Percentiles rank a stretch among this genome's conserved stretches.
Conservation (phyloP, 768 basidiomycete species). For the Pleurotus ostreatus region DNA sequence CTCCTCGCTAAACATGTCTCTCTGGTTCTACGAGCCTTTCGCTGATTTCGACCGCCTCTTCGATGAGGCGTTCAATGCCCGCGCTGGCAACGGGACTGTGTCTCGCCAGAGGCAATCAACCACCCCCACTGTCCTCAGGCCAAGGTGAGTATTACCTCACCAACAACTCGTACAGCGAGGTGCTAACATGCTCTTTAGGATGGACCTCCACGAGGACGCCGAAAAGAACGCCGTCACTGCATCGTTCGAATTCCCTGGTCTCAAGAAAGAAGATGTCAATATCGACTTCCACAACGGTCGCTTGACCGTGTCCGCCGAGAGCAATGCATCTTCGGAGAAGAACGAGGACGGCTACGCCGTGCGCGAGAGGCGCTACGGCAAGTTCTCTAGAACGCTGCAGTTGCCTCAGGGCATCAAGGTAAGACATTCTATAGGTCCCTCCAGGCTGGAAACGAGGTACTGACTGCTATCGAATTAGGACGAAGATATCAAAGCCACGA, state of each 20-base stretch:
- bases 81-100: background rate
- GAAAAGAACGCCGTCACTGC: conserved; percentile 41
- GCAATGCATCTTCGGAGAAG: conserved; percentile 21
- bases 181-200: conserved; percentile 20
- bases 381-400: conserved; percentile 42
- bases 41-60: conserved; percentile 38
- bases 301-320: conserved; percentile 46
- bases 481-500: conserved; percentile 42
- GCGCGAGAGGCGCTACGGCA: conserved; percentile 44
- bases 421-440: background rate
- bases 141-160: background rate
- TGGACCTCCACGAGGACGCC: conserved; percentile 45
- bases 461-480: conserved; percentile 19
- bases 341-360: conserved; percentile 36
- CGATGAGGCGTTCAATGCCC: conserved; percentile 25
- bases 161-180: no score
- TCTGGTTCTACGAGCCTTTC: conserved; percentile 34
- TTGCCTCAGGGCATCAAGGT: conserved; percentile 49
- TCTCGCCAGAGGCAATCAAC: conserved; percentile 3
- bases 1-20: conserved; percentile 11
- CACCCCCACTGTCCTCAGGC: background rate
- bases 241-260: conserved; percentile 52
- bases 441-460: background rate
- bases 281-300: conserved; percentile 44
- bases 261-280: conserved; percentile 42